These are phyloP conservation scores for Botryotinia convoluta DNA, from an alignment of 2,329 filamentous ascomycete genomes.

Conservation along the genomic window DNA sequence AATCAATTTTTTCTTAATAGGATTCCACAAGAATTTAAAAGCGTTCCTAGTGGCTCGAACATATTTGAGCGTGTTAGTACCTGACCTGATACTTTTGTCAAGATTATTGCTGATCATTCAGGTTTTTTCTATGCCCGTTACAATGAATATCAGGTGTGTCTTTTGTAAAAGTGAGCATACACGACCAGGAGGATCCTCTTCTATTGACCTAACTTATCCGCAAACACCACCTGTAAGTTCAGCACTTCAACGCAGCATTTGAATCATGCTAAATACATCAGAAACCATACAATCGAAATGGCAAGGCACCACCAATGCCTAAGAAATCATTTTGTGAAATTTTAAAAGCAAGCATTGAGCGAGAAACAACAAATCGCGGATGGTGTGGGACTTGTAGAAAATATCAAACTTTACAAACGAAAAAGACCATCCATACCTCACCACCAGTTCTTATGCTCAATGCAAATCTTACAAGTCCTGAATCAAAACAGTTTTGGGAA, in stretches of 20 bases:
- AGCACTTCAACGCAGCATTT: constrained; percentile 9
- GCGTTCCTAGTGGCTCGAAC: constrained; percentile 59
- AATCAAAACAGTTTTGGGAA: constrained; percentile 80
- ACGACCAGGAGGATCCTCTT: constrained; percentile 72
- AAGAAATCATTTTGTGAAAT: constrained; percentile 80
- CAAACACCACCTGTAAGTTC: constrained; percentile 36
- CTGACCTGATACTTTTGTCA: neutral
- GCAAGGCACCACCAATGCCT: constrained; percentile 52
- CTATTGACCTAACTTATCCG: constrained; percentile 85
- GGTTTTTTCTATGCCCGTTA: constrained; percentile 67
- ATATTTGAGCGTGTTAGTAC: constrained; percentile 64
- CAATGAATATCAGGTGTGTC: constrained; percentile 75
- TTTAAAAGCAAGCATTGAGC: constrained; percentile 87
- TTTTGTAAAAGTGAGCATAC: constrained; percentile 86
- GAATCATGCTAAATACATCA: constrained; percentile 33
- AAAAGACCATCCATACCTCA: constrained; percentile 78
- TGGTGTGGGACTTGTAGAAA: constrained; percentile 91
- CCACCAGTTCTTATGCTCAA: constrained; percentile 89
- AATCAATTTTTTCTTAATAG: constrained; percentile 83
- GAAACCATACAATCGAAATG: constrained; percentile 49
- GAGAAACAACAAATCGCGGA: constrained; percentile 82
- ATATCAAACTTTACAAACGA: constrained; percentile 83
- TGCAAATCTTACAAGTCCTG: constrained; percentile 67
- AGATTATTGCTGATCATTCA: constrained; percentile 36
- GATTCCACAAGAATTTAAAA: constrained; percentile 72